Base-by-base conservation (phyloP, 768 basidiomycete species). In the Kwoniella sp. region DNA sequence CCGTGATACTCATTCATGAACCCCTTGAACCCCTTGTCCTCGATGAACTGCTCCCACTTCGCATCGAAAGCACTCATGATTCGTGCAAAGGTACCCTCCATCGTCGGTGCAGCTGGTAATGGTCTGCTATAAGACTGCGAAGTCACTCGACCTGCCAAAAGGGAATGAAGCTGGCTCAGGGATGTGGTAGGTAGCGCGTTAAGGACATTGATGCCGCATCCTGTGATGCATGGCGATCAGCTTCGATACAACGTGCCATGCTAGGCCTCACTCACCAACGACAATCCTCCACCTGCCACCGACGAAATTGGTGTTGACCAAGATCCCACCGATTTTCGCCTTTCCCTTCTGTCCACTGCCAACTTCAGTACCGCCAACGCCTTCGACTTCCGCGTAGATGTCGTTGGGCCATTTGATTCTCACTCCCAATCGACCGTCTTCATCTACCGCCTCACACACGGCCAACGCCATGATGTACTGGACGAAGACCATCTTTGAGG, bases 321-420 rank as follows among this genome's bases (percentile, higher is more conserved):
- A 81, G 19, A 97, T 88, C 0, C 96, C 95, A 0, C 95, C 95
- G 36, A 97, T 82, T 80, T 99, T 98, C 25, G 77, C 73, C 33
- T 60, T 67, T 5, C 77, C 76, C 79, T 85, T 88, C 68, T 86
- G 85, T 21, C 81, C 81, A 48, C 65, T 63, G 0, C 76, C 77
- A 5, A 73, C 69, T 10, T 68, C 69, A 4, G 81, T 82, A 1
- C 77, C 82, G 2, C 81, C 33, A 82, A 86, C 44, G 83, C 82
- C 73, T 61, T 75, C 69, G 15, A 69, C 70, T 44, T 87, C 83
- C 1, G 87, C 89, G 72, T 97, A 97, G 3, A 99, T 82, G 71
- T 98, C 96, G 73, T 98, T 98, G 21, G 95, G 96, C 96, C 96
- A 98, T 79, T 97, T 98, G 25, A 98, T 82, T 44, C 87, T 83